Percentiles rank a stretch among this genome's conserved stretches.
These are phyloP conservation scores for Paspalum notatum DNA, from an alignment of 176 grass and related monocot genomes.

Conservation along the genomic window DNA sequence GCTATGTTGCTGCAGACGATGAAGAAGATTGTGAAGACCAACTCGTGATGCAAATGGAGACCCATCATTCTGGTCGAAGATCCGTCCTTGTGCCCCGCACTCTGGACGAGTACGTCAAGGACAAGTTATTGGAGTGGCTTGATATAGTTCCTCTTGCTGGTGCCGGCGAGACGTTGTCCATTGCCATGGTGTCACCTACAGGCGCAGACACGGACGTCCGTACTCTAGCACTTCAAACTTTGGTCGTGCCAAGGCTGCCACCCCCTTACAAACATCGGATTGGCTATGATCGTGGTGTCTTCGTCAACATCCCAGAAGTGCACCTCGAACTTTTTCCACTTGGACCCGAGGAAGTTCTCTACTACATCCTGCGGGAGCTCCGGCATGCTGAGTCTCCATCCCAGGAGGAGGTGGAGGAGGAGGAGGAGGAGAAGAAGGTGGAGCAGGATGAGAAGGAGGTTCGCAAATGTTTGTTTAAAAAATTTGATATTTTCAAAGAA, in stretches of 20 bases:
- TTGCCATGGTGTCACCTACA: not conserved
- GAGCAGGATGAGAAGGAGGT: no score
- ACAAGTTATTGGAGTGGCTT: not conserved
- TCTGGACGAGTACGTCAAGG: not conserved
- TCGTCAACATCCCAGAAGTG: not conserved
- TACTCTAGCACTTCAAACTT: not conserved
- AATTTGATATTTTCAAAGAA: not conserved
- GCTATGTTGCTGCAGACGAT: not conserved
- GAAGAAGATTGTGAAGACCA: not conserved
- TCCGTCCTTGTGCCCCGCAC: not conserved
- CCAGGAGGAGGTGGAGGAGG: no score
- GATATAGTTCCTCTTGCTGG: rapidly evolving
- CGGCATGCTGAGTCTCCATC: no score
- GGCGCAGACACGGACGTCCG: not conserved
- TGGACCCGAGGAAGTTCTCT: not conserved
- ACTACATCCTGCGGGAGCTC: not conserved
- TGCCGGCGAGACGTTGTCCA: not conserved
- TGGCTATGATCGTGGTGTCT: not conserved
- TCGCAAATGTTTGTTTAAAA: no score
- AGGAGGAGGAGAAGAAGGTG: no score
- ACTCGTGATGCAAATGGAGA: not conserved
- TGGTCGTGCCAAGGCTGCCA: not conserved
- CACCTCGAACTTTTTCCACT: not conserved
- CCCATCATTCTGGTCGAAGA: not conserved
- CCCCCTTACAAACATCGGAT: no score